phyloP scores from a whole-genome alignment of 148 eudicot species.

The Drosera capensis region DNA sequence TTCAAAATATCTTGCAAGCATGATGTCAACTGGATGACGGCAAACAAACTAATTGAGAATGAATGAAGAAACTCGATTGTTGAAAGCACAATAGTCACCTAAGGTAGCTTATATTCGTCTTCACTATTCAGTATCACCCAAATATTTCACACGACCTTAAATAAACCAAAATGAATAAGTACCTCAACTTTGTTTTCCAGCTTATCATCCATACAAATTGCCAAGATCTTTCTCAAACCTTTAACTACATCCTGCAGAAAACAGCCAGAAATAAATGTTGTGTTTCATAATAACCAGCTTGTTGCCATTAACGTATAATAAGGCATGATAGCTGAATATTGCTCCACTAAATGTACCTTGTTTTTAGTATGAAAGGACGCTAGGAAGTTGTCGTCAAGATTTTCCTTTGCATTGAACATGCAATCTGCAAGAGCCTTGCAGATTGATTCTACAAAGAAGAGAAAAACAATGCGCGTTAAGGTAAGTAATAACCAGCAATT shows the following conservation, averaged over 20 bases:
- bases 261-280: not conserved
- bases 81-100: too few relatives aligned
- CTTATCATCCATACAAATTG: constrained; percentile 44
- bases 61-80: too few relatives aligned
- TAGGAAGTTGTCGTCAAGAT: constrained; percentile 37
- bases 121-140: too few relatives aligned
- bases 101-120: too few relatives aligned
- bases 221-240: constrained; percentile 32
- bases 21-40: too few relatives aligned
- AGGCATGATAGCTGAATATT: not conserved
- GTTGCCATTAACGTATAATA: not conserved
- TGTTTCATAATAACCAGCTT: too few relatives aligned
- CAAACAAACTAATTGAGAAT: too few relatives aligned
- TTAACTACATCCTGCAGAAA: constrained; percentile 33
- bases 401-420: constrained; percentile 74
- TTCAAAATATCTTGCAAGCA: too few relatives aligned
- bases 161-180: too few relatives aligned
- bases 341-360: constrained; percentile 21
- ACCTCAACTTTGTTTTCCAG: constrained; percentile 31
- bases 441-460: constrained; percentile 32
- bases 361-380: constrained; percentile 32
- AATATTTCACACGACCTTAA: too few relatives aligned
- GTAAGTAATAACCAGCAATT: not conserved
- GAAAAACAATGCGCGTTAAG: not conserved
- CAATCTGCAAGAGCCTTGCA: constrained; percentile 43